Conservation (phyloP, 768 basidiomycete species). For the Tricholoma matsutake region DNA sequence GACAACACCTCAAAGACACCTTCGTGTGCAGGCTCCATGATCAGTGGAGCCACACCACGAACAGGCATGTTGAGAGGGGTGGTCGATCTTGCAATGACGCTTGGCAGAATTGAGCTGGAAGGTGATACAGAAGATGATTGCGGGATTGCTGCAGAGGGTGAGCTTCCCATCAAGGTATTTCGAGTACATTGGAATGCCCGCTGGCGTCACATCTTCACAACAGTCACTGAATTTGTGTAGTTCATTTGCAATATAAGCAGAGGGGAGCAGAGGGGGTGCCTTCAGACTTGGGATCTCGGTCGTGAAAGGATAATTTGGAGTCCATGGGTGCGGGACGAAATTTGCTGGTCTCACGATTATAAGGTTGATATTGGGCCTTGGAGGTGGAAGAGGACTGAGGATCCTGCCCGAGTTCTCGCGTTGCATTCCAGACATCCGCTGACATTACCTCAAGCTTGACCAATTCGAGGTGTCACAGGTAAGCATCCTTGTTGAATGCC, state of each 20-base stretch:
- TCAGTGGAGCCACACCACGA: no score
- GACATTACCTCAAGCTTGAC: no score
- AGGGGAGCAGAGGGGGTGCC: conserved; percentile 7
- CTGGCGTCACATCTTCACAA: conserved; percentile 4
- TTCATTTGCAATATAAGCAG: conserved; percentile 14
- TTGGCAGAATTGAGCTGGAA: no score
- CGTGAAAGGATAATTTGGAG: conserved; percentile 9
- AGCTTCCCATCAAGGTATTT: conserved; percentile 7
- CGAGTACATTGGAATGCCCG: conserved; percentile 6
- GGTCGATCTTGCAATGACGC: no score
- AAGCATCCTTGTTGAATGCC: no score
- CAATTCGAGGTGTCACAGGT: no score
- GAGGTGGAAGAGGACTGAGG: background rate
- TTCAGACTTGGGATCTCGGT: background rate
- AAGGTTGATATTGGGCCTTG: background rate
- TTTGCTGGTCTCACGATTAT: no score
- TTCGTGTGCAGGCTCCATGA: no score
- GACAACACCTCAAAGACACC: no score
- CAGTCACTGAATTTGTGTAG: no score
- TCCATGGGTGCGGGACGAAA: background rate
- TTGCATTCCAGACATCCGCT: background rate
- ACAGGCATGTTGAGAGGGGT: no score
- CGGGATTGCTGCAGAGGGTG: conserved; percentile 2
- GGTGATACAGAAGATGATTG: conserved; percentile 1
- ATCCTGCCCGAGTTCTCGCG: background rate